phyloP scores from a whole-genome alignment of 257 asterid genomes.

The Fraxinus americana region DNA sequence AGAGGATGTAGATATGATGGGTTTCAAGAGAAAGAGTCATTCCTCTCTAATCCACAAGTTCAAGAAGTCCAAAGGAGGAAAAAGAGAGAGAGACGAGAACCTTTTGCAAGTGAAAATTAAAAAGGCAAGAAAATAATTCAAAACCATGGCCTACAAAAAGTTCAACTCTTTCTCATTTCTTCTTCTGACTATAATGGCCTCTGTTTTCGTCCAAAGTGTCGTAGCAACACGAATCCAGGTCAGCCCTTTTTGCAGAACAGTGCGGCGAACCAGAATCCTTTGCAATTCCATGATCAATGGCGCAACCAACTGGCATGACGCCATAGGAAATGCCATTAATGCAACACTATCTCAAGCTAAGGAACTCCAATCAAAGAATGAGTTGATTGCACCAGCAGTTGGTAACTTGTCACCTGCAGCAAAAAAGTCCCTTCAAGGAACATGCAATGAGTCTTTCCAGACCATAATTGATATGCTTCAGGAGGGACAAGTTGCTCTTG shows the following conservation, averaged over 20 bases:
- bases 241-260: neutral
- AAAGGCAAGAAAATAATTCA: neutral
- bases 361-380: neutral
- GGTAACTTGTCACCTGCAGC: neutral
- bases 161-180: neutral
- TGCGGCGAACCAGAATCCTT: neutral
- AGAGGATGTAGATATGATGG: neutral
- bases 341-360: neutral
- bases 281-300: neutral
- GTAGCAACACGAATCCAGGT: neutral
- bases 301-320: neutral
- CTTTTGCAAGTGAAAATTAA: neutral
- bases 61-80: neutral
- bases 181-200: neutral
- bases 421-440: slow-evolving; percentile 2
- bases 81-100: neutral
- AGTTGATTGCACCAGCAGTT: neutral
- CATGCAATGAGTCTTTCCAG: neutral
- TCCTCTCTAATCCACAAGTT: neutral
- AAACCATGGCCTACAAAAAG: neutral
- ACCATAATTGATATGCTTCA: neutral
- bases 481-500: neutral
- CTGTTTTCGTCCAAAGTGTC: neutral
- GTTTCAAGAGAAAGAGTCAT: neutral
- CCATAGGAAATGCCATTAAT: neutral